Conservation (phyloP, 352 stramenopile genomes). For the Phytophthora aleatoria region DNA sequence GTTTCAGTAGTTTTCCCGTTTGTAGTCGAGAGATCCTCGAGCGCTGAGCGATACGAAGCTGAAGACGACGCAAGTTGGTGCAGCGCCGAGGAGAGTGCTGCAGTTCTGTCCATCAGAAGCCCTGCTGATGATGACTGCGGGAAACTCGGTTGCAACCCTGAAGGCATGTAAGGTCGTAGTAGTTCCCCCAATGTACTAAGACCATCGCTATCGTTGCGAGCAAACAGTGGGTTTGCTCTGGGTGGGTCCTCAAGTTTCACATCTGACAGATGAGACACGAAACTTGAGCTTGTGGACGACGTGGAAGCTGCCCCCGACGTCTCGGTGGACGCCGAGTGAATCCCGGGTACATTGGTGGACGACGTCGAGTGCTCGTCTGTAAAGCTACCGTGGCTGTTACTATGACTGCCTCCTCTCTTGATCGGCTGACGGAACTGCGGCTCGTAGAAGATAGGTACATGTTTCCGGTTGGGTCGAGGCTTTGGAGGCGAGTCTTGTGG, state of each 20-base stretch:
- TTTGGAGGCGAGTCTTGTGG: constrained; percentile 59
- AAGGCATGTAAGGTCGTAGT: constrained; percentile 48
- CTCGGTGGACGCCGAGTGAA: constrained; percentile 28
- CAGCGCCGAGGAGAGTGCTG: constrained; percentile 35
- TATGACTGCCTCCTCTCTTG: constrained; percentile 15
- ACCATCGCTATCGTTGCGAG: constrained; percentile 60
- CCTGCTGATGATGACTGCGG: constrained; percentile 19
- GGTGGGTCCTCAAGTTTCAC: constrained; percentile 39
- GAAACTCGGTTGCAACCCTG: constrained; percentile 34
- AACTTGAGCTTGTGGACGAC: constrained; percentile 33
- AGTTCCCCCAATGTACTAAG: constrained; percentile 52
- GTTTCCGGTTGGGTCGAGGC: constrained; percentile 79
- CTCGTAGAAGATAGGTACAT: constrained; percentile 86
- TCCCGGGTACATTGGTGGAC: constrained; percentile 32
- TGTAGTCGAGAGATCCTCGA: constrained; percentile 27
- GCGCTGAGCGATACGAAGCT: constrained; percentile 42
- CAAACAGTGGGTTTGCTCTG: constrained; percentile 59
- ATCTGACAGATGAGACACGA: constrained; percentile 27
- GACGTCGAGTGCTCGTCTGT: constrained; percentile 56
- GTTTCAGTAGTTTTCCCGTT: constrained; percentile 17
- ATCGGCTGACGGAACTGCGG: constrained; percentile 40
- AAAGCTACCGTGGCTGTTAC: constrained; percentile 26
- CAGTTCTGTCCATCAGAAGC: constrained; percentile 17
- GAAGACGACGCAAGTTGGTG: constrained; percentile 68
- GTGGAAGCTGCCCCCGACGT: constrained; percentile 27